phyloP scores from a whole-genome alignment of 1,139 yeast genomes.

The Blastobotrys capitulatus region DNA sequence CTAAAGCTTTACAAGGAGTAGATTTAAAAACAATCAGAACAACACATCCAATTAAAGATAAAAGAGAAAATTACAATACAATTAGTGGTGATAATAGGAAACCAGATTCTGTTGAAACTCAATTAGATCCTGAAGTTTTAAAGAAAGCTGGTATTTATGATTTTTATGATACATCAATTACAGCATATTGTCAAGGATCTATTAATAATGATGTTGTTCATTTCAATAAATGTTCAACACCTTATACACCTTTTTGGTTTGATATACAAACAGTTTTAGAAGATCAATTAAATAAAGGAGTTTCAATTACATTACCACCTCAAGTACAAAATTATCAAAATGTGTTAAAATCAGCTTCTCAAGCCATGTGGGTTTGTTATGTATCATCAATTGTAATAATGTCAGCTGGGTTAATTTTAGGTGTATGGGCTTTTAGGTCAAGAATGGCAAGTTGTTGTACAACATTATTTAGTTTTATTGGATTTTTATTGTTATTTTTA shows the following conservation, averaged over 20 bases:
- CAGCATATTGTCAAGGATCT: conserved; percentile 69
- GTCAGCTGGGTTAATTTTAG: conserved; percentile 38
- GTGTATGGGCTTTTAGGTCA: conserved; percentile 37
- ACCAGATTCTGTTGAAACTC: conserved; percentile 3
- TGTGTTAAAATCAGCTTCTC: conserved; percentile 39
- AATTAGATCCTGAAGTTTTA: conserved; percentile 14
- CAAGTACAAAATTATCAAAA: conserved; percentile 31
- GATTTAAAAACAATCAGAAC: background rate
- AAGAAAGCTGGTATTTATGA: conserved; percentile 49
- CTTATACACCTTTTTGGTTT: conserved; percentile 52
- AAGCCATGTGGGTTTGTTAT: conserved; percentile 43
- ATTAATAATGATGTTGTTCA: conserved; percentile 21
- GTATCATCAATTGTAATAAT: conserved; percentile 41
- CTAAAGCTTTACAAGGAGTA: background rate
- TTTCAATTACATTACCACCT: conserved; percentile 31
- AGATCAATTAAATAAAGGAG: conserved; percentile 36
- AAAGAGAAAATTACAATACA: conserved; percentile 10
- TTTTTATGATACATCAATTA: conserved; percentile 57
- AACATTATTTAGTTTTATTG: conserved; percentile 31
- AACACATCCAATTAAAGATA: background rate
- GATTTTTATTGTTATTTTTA: conserved; percentile 22
- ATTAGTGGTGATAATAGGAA: background rate
- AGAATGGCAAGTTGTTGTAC: conserved; percentile 34
- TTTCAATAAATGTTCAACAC: conserved; percentile 36
- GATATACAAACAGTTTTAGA: conserved; percentile 49